These are phyloP conservation scores for Candida corydali DNA, from an alignment of 805 yeast genomes.

Conservation along the genomic window DNA sequence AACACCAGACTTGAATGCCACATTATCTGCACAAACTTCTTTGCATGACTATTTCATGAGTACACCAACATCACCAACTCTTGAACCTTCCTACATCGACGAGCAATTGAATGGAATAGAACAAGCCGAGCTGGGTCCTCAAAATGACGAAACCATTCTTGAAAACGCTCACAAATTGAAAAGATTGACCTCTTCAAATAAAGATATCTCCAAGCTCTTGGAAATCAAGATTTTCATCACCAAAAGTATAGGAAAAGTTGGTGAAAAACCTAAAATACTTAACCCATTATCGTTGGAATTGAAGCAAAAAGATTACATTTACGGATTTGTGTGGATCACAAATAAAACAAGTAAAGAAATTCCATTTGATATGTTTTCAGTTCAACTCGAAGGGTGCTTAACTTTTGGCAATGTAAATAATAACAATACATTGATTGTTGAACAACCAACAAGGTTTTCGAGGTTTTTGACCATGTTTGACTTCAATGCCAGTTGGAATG, in stretches of 20 bases:
- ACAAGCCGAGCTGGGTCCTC: conserved; percentile 13
- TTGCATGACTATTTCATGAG: conserved; percentile 17
- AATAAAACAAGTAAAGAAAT: conserved; percentile 24
- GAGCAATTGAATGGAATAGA: conserved; percentile 1
- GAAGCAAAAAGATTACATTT: conserved; percentile 33
- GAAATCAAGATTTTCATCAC: conserved; percentile 29
- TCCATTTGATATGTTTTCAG: conserved; percentile 39
- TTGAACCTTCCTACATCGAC: conserved; percentile 1
- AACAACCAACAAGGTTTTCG: conserved; percentile 17
- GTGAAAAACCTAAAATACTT: conserved; percentile 26
- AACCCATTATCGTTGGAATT: conserved; percentile 28
- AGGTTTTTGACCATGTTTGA: conserved; percentile 38
- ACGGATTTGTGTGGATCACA: conserved; percentile 30
- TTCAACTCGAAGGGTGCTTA: conserved; percentile 33
- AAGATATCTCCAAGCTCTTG: conserved; percentile 22
- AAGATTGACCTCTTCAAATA: conserved; percentile 25
- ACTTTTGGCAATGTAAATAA: conserved; percentile 18
- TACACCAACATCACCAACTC: conserved; percentile 14
- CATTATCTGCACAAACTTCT: conserved; percentile 5
- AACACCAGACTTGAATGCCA: conserved; percentile 10
- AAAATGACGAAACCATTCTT: conserved; percentile 30
- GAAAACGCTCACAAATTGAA: conserved; percentile 33
- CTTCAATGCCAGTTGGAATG: conserved; percentile 39
- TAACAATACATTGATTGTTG: conserved; percentile 15
- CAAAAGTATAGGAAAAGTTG: conserved; percentile 28